Conservation (phyloP, 305 asterid genomes). For the Fraxinus baroniana region DNA sequence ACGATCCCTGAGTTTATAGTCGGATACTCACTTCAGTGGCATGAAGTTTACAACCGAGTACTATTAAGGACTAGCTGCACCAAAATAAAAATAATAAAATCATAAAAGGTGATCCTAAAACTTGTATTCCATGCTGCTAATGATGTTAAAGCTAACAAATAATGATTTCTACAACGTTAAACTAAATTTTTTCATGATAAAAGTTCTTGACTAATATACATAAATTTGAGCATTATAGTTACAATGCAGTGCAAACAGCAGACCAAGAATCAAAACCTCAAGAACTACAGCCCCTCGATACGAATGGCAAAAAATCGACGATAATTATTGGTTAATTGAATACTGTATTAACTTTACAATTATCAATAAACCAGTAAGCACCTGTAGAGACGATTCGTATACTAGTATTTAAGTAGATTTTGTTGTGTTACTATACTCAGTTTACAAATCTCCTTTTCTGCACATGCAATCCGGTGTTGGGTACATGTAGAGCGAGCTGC, state of each 20-base stretch:
- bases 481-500: slow-evolving; percentile 72
- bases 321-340: slow-evolving; percentile 5
- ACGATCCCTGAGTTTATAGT: too few species aligned
- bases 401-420: slow-evolving; percentile 28
- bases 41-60: too few species aligned
- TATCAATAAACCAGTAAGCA: slow-evolving; percentile 17
- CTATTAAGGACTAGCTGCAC: background rate
- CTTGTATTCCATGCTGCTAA: background rate
- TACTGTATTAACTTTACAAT: slow-evolving; percentile 28
- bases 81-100: too few species aligned
- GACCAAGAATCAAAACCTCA: background rate
- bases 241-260: background rate
- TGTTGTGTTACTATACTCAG: slow-evolving; percentile 43
- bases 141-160: background rate
- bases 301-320: slow-evolving; percentile 11
- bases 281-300: background rate
- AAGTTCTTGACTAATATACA: background rate
- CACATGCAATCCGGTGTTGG: slow-evolving; percentile 99
- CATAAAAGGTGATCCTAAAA: too few species aligned
- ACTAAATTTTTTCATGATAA: background rate
- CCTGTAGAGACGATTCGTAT: slow-evolving; percentile 17
- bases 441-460: slow-evolving; percentile 38
- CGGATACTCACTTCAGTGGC: too few species aligned
- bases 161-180: background rate
- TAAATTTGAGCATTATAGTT: background rate